Evolutionary conservation across 331 rosid species (phyloP).

Genomic region (Rhamnella rubrinervis): DNA sequence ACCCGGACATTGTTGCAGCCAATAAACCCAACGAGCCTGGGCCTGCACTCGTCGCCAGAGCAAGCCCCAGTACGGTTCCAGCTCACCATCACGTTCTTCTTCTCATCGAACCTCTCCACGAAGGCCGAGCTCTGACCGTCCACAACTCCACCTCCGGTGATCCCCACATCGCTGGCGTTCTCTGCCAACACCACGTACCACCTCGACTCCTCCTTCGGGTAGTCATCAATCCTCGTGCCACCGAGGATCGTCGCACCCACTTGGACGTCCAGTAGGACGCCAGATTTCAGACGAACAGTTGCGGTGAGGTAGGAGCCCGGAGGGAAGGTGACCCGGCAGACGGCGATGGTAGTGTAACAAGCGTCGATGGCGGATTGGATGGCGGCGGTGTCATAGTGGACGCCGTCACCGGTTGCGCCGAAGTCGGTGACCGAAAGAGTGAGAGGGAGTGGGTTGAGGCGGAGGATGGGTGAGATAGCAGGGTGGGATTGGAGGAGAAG

Average conservation of each 20-base stretch:
- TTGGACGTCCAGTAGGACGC: slow-evolving; percentile 59
- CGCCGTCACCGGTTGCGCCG: slow-evolving; percentile 80
- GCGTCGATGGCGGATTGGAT: slow-evolving; percentile 81
- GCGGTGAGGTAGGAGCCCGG: slow-evolving; percentile 79
- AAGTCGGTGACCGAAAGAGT: slow-evolving; percentile 57
- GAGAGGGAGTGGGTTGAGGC: slow-evolving; percentile 4
- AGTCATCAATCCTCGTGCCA: slow-evolving; percentile 61
- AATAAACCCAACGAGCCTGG: slow-evolving; percentile 75
- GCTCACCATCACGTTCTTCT: slow-evolving; percentile 94
- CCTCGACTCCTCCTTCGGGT: slow-evolving; percentile 54
- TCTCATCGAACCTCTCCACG: slow-evolving; percentile 55
- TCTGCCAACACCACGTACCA: slow-evolving; percentile 94
- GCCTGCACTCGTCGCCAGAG: slow-evolving; percentile 86
- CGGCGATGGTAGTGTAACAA: slow-evolving; percentile 31
- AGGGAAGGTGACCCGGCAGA: slow-evolving; percentile 66
- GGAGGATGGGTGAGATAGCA: slow-evolving; percentile 32
- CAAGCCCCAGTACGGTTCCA: slow-evolving; percentile 87
- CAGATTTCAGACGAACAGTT: slow-evolving; percentile 73
- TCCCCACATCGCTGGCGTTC: slow-evolving; percentile 76
- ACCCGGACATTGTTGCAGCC: slow-evolving; percentile 46
- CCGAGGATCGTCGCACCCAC: slow-evolving; percentile 66
- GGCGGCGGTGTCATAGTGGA: slow-evolving; percentile 66
- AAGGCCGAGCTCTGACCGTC: slow-evolving; percentile 78
- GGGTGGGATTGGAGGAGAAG: slow-evolving; percentile 33
- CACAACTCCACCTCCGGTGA: slow-evolving; percentile 77